These are phyloP conservation scores for Saccharomyces hybrid DNA, from an alignment of 1,139 yeast genomes.

Conservation along the genomic window DNA sequence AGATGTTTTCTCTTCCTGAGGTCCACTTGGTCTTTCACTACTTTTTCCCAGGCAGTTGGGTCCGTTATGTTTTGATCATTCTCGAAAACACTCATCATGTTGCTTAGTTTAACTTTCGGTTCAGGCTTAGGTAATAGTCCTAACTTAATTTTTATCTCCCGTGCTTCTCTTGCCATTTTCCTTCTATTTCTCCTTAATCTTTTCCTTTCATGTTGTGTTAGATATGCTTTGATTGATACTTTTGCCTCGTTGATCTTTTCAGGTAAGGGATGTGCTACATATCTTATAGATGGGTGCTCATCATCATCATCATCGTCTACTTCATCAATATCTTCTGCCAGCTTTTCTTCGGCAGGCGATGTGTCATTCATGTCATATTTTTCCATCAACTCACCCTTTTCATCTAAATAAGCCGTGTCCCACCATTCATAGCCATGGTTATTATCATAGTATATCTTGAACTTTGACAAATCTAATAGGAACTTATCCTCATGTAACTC, in stretches of 20 bases:
- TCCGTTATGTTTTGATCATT: slow-evolving; percentile 84
- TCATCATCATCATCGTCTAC: slow-evolving; percentile 19
- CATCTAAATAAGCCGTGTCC: slow-evolving; percentile 24
- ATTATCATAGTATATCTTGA: slow-evolving; percentile 12
- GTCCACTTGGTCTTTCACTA: slow-evolving; percentile 62
- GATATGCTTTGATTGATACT: slow-evolving; percentile 39
- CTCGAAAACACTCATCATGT: slow-evolving; percentile 67
- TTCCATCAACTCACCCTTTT: slow-evolving; percentile 8
- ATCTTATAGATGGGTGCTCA: slow-evolving; percentile 31
- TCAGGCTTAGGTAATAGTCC: slow-evolving; percentile 87
- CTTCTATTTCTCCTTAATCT: slow-evolving; percentile 67
- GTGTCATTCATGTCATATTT: slow-evolving; percentile 17
- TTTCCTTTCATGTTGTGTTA: slow-evolving; percentile 74
- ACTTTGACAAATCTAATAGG: slow-evolving; percentile 5
- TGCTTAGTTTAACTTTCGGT: slow-evolving; percentile 77
- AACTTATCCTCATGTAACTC: slow-evolving; percentile 19
- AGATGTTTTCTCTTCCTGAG: slow-evolving; percentile 57
- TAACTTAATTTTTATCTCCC: slow-evolving; percentile 66
- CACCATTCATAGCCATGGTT: slow-evolving; percentile 25
- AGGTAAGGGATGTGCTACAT: slow-evolving; percentile 78
- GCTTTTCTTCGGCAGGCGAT: slow-evolving; percentile 14
- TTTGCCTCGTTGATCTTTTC: slow-evolving; percentile 51
- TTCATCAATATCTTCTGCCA: slow-evolving; percentile 11
- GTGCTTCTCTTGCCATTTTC: slow-evolving; percentile 53
- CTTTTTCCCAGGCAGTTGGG: slow-evolving; percentile 78